These are phyloP conservation scores for Podospora comata DNA, from an alignment of 495 filamentous ascomycete genomes.

Conservation along the genomic window DNA sequence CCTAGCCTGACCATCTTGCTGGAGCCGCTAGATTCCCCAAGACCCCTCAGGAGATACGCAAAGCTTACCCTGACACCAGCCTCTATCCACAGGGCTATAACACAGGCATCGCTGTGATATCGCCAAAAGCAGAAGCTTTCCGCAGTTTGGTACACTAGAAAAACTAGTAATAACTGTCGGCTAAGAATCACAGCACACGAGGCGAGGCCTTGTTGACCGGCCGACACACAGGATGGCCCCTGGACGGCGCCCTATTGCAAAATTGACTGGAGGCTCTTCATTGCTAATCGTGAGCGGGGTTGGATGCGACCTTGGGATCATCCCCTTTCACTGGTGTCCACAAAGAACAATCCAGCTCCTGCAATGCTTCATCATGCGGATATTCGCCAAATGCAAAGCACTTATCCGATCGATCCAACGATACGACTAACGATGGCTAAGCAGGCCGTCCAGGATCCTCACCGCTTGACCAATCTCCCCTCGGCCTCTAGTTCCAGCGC, in stretches of 20 bases:
- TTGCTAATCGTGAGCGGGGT: not conserved
- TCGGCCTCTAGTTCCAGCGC: not conserved
- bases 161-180: not conserved
- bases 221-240: not conserved
- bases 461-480: slow-evolving; percentile 13
- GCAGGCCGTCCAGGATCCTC: slow-evolving; percentile 10
- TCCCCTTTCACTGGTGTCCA: not conserved
- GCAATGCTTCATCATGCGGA: slow-evolving; percentile 6
- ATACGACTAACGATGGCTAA: slow-evolving; percentile 1
- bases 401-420: slow-evolving; percentile 4
- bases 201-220: not conserved
- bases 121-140: not conserved
- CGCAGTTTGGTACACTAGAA: not conserved
- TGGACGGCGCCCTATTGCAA: not conserved
- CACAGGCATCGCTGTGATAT: not conserved
- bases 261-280: not conserved
- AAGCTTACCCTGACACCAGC: not conserved
- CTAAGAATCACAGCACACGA: not conserved
- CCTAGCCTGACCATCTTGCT: not conserved
- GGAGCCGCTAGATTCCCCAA: not conserved
- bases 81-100: not conserved
- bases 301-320: not conserved
- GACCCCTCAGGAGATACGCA: not conserved
- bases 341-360: slow-evolving; percentile 1
- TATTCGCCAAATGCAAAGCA: slow-evolving; percentile 7